Base-by-base conservation (phyloP, 495 filamentous ascomycete species). In the Geopyxis carbonaria region DNA sequence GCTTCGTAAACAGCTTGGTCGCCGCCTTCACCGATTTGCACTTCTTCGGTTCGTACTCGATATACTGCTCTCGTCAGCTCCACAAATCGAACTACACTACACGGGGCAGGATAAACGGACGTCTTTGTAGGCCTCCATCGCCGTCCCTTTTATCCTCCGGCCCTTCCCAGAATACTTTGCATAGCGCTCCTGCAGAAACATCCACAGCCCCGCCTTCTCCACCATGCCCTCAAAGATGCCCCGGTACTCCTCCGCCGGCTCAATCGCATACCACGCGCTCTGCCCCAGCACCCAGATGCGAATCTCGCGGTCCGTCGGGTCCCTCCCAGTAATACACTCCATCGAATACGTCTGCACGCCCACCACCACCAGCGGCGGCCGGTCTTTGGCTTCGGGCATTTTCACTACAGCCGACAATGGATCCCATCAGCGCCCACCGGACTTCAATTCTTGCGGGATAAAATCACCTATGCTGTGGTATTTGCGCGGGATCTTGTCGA, bases 191-290 rank as follows among this genome's bases (percentile, higher is more conserved):
- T 51, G 32, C 21, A 53, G 20, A 15, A 53, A 53, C 16, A 42
- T 32, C 50, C 50, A 53, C 11, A 50, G 22, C 10, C 21, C 36
- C n/a, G 43, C 40, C 40, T 53, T 53, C 44, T 53, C 48, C 9
- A 47, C 4, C 24, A 41, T 34, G 11, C 19, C 14, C 3, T 37
- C 5, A 5, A 52, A 53, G 30, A 44, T 40, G 2, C 24, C 1
- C 15, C 20, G 10, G 22, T 51, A 53, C 21, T 40, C 39, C 20
- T 23, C 9, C 8, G 49, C 23, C 7, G 50, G 50, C 2, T 2
- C n/a, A 15, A 53, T 43, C 3, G 48, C 33, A 19, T 51, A 53
- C 50, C 50, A 53, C 9, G 31, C 50, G 9, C 31, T 37, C 1
- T 11, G 6, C 1, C 50, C 50, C 10, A 53, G 21, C 5, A 42